These are phyloP conservation scores for Aspergillus ochraceoroseus DNA, from an alignment of 2,329 filamentous ascomycete species.

Conservation along the genomic window DNA sequence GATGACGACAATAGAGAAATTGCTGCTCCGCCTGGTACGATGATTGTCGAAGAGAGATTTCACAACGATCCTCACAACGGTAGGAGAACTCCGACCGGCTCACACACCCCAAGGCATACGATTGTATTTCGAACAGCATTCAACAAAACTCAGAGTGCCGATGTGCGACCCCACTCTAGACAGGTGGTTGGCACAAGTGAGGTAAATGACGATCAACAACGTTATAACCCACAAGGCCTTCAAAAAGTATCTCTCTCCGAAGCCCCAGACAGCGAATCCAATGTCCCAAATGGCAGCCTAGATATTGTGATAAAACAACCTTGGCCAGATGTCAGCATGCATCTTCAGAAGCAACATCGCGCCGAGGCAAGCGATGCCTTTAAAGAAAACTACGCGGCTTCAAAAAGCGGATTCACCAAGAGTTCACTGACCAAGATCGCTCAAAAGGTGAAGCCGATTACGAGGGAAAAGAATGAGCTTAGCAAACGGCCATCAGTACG, in stretches of 20 bases:
- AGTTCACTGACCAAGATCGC: conserved; percentile 32
- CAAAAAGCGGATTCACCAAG: conserved; percentile 26
- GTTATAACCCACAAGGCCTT: background rate
- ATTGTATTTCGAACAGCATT: conserved; percentile 45
- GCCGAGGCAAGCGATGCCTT: conserved; percentile 16
- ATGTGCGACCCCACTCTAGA: conserved; percentile 28
- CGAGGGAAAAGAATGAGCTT: conserved; percentile 25
- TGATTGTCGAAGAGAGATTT: conserved; percentile 44
- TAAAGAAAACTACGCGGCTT: conserved; percentile 20
- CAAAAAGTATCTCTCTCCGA: background rate
- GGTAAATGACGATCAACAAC: background rate
- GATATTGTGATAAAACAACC: background rate
- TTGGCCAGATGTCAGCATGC: background rate
- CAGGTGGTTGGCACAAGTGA: conserved; percentile 8
- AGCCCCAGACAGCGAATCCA: background rate
- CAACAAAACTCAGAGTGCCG: conserved; percentile 38
- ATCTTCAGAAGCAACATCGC: conserved; percentile 4
- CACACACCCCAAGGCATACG: conserved; percentile 39
- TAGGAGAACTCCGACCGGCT: conserved; percentile 37
- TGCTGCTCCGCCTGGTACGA: conserved; percentile 43
- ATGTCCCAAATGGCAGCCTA: background rate
- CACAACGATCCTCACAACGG: conserved; percentile 45
- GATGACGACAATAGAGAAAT: conserved; percentile 43
- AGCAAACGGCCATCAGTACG: conserved; percentile 22
- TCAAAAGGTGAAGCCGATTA: conserved; percentile 31